A percentile compares a stretch with the other conserved stretches of the same genome.
phyloP scores from a whole-genome alignment of 108 stramenopile genomes.

The Nitzschia palea region DNA sequence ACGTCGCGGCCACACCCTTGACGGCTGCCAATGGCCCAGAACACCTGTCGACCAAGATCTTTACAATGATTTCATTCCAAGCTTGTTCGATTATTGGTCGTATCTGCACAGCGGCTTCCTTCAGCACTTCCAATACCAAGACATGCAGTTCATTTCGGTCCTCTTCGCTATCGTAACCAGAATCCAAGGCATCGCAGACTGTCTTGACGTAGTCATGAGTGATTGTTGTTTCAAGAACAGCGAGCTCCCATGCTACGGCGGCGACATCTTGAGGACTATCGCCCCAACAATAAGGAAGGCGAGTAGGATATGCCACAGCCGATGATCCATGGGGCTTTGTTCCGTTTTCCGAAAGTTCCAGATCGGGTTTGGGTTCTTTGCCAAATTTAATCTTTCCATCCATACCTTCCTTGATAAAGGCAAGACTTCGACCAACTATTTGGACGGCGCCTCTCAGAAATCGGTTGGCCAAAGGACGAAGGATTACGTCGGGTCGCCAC shows the following conservation, averaged over 20 bases:
- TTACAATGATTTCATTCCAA: slow-evolving; percentile 82
- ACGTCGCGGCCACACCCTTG: slow-evolving; percentile 90
- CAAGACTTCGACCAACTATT: slow-evolving; percentile 65
- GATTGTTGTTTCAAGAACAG: slow-evolving; percentile 67
- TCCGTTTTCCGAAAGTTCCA: slow-evolving; percentile 16
- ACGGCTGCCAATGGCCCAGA: slow-evolving; percentile 76
- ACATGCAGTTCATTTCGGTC: slow-evolving; percentile 31
- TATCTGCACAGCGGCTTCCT: slow-evolving; percentile 68
- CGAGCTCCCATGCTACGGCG: slow-evolving; percentile 83
- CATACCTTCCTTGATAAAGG: slow-evolving; percentile 75
- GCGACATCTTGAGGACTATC: slow-evolving; percentile 76
- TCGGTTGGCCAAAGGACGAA: slow-evolving; percentile 71
- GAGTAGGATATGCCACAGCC: slow-evolving; percentile 14
- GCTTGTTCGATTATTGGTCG: slow-evolving; percentile 59
- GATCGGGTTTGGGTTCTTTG: slow-evolving; percentile 24
- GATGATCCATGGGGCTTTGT: slow-evolving; percentile 29
- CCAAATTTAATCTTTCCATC: slow-evolving; percentile 78
- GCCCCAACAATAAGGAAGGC: slow-evolving; percentile 72
- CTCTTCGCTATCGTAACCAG: slow-evolving; percentile 38
- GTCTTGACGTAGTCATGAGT: slow-evolving; percentile 63
- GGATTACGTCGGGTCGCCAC: slow-evolving; percentile 70
- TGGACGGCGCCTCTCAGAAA: slow-evolving; percentile 82
- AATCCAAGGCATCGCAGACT: slow-evolving; percentile 46
- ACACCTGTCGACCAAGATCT: slow-evolving; percentile 69
- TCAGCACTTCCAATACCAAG: slow-evolving; percentile 58